Evolutionary conservation across 352 stramenopile species (phyloP).

Genomic region (Globisporangium spiculum): DNA sequence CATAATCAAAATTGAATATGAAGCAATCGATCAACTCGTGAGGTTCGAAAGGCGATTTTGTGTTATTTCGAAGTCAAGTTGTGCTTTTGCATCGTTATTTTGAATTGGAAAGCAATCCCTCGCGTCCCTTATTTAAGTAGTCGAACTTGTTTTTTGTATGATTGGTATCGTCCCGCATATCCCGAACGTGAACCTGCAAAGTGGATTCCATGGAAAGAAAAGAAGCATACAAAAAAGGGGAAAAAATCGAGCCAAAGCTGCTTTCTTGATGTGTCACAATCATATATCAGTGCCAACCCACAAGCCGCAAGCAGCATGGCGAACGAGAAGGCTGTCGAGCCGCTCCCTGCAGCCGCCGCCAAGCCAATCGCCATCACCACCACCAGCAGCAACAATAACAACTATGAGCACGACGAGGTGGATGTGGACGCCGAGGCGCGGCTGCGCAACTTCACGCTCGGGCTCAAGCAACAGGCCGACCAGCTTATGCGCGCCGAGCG

Average conservation of each 20-base stretch:
- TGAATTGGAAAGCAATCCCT: neutral
- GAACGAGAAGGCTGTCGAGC: conserved; percentile 27
- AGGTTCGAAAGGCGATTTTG: neutral
- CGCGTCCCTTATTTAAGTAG: neutral
- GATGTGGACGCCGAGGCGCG: conserved; percentile 48
- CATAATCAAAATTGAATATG: neutral
- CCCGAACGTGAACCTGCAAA: conserved; percentile 8
- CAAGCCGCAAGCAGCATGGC: conserved; percentile 19
- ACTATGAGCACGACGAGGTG: conserved; percentile 25
- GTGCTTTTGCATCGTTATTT: neutral
- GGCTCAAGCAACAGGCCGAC: conserved; percentile 68
- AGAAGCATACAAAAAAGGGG: neutral
- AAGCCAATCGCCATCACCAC: neutral
- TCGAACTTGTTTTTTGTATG: conserved; percentile 1
- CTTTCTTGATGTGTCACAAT: conserved; percentile 12
- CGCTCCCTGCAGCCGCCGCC: neutral
- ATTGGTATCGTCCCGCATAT: neutral
- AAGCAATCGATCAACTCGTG: neutral
- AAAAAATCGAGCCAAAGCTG: conserved; percentile 9
- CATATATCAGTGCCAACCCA: conserved; percentile 4
- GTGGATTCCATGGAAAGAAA: neutral
- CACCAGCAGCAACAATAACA: conserved; percentile 11
- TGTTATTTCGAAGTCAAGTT: conserved; percentile 1
- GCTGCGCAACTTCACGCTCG: conserved; percentile 33
- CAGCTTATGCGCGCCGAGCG: conserved; percentile 51